Evolutionary conservation across 202 grass and related monocot species (phyloP).

Genomic region (Zizania palustris): DNA sequence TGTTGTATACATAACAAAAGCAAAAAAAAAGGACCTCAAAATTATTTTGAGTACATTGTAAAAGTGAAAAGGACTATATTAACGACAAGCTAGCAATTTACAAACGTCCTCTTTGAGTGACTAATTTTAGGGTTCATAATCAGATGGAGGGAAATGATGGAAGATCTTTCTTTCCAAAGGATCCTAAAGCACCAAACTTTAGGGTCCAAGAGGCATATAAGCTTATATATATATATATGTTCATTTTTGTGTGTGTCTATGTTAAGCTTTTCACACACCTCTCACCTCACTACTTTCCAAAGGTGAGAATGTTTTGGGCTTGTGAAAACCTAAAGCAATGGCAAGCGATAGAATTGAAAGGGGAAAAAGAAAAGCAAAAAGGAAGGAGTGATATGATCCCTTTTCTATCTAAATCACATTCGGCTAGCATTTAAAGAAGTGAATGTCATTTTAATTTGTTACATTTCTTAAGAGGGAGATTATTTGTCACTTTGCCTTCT

Average conservation of each 20-base stretch:
- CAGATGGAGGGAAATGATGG: conserved; percentile 34
- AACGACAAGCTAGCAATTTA: conserved; percentile 35
- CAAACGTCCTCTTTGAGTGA: conserved; percentile 11
- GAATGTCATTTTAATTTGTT: conserved; percentile 44
- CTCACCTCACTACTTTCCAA: conserved; percentile 43
- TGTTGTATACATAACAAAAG: conserved; percentile 3
- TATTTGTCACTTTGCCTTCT: conserved; percentile 57
- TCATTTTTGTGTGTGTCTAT: background rate
- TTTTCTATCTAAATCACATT: conserved; percentile 54
- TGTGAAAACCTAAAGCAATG: conserved; percentile 48
- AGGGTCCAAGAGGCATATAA: conserved; percentile 32
- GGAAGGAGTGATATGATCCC: background rate
- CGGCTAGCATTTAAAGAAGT: conserved; percentile 50
- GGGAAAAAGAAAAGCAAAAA: conserved; percentile 7
- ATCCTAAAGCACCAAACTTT: conserved; percentile 41
- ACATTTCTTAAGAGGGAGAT: conserved; percentile 38
- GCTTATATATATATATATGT: conserved; percentile 21
- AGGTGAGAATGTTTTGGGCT: conserved; percentile 46
- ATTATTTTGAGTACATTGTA: conserved; percentile 10
- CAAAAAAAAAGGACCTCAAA: conserved; percentile 7
- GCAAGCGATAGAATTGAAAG: conserved; percentile 30
- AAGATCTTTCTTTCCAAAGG: conserved; percentile 39
- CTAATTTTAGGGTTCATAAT: conserved; percentile 11
- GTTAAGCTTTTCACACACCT: conserved; percentile 48
- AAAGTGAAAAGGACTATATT: conserved; percentile 25